These are phyloP conservation scores for Cladosporium sp. DNA, from an alignment of 2,329 filamentous ascomycete species.

Conservation along the genomic window DNA sequence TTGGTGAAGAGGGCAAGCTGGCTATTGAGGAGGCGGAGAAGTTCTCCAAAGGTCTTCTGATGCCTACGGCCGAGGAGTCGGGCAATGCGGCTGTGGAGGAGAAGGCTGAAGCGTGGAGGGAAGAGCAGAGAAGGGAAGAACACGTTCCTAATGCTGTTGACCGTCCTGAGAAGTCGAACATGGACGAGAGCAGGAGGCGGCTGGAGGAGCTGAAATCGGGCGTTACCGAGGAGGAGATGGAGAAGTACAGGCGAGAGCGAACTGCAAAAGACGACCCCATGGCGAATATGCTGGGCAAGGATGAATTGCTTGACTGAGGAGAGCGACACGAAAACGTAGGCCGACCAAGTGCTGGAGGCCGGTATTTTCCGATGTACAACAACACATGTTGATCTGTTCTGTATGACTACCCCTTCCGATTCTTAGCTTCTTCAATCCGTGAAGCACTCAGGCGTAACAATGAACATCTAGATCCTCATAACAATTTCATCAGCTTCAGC, in stretches of 20 bases:
- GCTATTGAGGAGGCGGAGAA: slow-evolving; percentile 75
- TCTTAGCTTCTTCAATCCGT: too few relatives aligned
- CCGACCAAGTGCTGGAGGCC: slow-evolving; percentile 12
- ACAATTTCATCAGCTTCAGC: too few relatives aligned
- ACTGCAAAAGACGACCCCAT: slow-evolving; percentile 77
- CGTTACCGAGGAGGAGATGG: slow-evolving; percentile 78
- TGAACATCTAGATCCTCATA: too few relatives aligned
- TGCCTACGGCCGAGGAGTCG: slow-evolving; percentile 30
- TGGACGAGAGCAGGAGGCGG: slow-evolving; percentile 61
- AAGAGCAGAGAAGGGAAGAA: slow-evolving; percentile 37
- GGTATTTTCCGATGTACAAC: background rate
- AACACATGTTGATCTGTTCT: background rate
- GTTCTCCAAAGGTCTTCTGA: slow-evolving; percentile 46
- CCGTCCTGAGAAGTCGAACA: slow-evolving; percentile 37
- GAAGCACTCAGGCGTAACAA: too few relatives aligned
- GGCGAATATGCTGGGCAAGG: slow-evolving; percentile 73
- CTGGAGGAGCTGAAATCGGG: slow-evolving; percentile 74
- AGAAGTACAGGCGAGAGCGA: slow-evolving; percentile 75
- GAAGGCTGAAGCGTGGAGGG: slow-evolving; percentile 38
- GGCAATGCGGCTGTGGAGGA: slow-evolving; percentile 31
- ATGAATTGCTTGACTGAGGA: slow-evolving; percentile 51
- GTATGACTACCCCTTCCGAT: background rate
- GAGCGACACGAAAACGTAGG: background rate
- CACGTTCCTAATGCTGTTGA: slow-evolving; percentile 43
- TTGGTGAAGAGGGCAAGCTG: slow-evolving; percentile 77